These are phyloP conservation scores for Elsinoe perseae DNA, from an alignment of 2,329 filamentous ascomycete genomes.

Conservation along the genomic window DNA sequence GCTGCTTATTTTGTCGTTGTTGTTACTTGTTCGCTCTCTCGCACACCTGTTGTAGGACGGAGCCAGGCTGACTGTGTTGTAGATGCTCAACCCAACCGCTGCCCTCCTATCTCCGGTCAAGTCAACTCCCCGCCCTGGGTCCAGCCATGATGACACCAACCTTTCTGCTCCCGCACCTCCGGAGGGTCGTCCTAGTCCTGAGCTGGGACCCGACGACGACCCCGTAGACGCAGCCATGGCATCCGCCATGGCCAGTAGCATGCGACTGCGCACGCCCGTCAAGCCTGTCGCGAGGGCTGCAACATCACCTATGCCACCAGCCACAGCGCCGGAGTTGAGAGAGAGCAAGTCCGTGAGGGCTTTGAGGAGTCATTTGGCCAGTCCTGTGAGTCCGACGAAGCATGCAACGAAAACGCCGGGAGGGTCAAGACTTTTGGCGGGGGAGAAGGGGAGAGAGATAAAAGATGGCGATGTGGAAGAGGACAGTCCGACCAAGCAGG, in stretches of 20 bases:
- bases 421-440: too few species aligned
- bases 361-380: not conserved
- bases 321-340: not conserved
- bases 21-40: not conserved
- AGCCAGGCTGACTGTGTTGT: not conserved
- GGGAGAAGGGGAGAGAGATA: not conserved
- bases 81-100: not conserved
- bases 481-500: constrained; percentile 21
- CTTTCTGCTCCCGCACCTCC: not conserved
- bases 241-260: not conserved
- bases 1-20: not conserved
- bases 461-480: not conserved
- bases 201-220: not conserved
- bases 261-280: not conserved
- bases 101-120: not conserved
- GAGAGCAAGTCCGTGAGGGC: not conserved
- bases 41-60: not conserved
- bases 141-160: not conserved
- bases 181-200: not conserved
- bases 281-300: not conserved
- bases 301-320: not conserved
- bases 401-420: not conserved
- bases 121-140: not conserved
- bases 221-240: constrained; percentile 9
- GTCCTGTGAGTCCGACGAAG: not conserved